Conservation (phyloP, 345 rosid genomes). For the Aegle marmelos region DNA sequence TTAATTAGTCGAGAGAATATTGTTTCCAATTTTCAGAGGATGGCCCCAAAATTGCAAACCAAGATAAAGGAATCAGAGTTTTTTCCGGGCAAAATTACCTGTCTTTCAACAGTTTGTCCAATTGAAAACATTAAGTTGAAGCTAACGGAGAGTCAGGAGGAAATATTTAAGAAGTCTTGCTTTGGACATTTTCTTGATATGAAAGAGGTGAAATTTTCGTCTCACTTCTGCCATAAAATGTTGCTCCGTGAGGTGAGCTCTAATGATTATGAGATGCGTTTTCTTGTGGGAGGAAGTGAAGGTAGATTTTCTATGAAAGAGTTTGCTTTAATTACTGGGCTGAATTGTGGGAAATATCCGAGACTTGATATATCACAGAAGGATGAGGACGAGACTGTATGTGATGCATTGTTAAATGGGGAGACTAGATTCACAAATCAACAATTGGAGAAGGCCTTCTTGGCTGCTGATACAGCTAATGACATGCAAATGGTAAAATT, state of each 20-base stretch:
- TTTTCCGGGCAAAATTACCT: neutral
- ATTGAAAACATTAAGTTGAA: neutral
- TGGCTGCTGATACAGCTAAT: neutral
- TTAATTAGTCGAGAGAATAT: neutral
- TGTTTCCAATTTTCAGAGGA: neutral
- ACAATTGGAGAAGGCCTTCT: neutral
- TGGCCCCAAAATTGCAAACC: constrained; percentile 5
- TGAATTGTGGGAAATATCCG: neutral
- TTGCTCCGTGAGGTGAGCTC: neutral
- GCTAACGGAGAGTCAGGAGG: neutral
- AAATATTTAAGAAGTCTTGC: neutral
- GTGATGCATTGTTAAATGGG: neutral
- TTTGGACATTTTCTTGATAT: neutral
- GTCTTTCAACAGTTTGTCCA: neutral
- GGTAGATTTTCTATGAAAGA: neutral
- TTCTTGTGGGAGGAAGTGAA: constrained; percentile 3
- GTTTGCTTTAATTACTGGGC: neutral
- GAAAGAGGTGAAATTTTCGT: neutral
- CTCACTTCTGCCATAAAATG: neutral
- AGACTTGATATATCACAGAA: neutral
- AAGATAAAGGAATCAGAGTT: neutral
- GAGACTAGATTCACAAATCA: neutral
- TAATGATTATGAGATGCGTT: neutral
- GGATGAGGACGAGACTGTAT: neutral
- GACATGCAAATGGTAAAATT: neutral